phyloP scores from a whole-genome alignment of 768 basidiomycete genomes.

The Boletus eberwhitei region DNA sequence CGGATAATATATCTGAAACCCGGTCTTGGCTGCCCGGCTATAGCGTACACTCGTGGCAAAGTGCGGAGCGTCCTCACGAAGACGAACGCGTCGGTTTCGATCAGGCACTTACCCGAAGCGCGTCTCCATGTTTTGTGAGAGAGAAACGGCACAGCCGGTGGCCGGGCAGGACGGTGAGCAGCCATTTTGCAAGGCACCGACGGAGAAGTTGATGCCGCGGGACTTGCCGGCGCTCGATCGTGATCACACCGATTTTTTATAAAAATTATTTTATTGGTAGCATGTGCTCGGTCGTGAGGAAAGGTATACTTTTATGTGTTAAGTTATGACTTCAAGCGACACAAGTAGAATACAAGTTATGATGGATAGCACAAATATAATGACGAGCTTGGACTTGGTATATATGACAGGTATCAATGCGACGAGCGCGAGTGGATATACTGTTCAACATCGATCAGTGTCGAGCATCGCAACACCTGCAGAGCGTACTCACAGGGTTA shows the following conservation, averaged over 20 bases:
- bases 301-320: no score
- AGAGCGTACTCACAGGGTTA: constrained; percentile 13
- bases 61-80: constrained; percentile 11
- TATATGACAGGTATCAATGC: constrained; percentile 23
- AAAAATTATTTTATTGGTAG: constrained; percentile 1
- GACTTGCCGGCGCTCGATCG: constrained; percentile 23
- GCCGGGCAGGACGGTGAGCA: neutral
- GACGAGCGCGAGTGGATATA: constrained; percentile 8
- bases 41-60: constrained; percentile 3
- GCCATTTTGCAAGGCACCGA: constrained; percentile 21
- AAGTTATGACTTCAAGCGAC: no score
- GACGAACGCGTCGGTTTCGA: neutral
- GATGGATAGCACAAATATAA: constrained; percentile 21
- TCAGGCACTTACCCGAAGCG: constrained; percentile 8
- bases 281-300: no score
- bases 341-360: constrained; percentile 22
- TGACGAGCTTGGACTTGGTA: constrained; percentile 19
- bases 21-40: constrained; percentile 1
- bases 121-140: constrained; percentile 14
- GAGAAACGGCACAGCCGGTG: no score
- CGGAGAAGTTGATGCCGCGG: constrained; percentile 17
- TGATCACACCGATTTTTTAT: constrained; percentile 6
- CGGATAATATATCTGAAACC: constrained; percentile 16
- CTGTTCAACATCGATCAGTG: neutral
- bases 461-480: neutral